phyloP scores from a whole-genome alignment of 345 rosid species.

The Populus ilicifolia region DNA sequence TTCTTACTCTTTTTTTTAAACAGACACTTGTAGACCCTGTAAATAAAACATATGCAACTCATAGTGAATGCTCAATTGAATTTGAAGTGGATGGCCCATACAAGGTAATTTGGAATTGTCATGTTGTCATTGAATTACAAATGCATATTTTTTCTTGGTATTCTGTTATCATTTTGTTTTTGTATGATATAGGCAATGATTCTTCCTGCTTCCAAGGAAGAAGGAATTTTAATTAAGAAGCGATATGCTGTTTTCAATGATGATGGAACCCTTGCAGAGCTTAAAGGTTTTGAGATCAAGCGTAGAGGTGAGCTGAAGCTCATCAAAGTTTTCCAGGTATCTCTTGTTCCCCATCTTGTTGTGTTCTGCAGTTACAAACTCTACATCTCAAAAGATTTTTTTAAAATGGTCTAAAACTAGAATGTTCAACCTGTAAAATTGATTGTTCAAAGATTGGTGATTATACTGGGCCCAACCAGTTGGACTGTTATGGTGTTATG shows the following conservation, averaged over 20 bases:
- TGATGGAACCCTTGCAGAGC: constrained; percentile 97
- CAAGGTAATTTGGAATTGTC: constrained; percentile 53
- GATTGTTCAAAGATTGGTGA: neutral
- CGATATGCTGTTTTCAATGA: constrained; percentile 97
- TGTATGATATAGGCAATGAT: constrained; percentile 76
- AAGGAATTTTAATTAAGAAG: constrained; percentile 90
- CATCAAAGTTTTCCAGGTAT: constrained; percentile 96
- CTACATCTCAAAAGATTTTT: neutral
- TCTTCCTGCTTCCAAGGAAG: constrained; percentile 98
- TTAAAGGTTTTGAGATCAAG: constrained; percentile 98
- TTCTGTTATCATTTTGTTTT: constrained; percentile 13
- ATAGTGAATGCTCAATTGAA: constrained; percentile 96
- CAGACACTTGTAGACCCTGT: constrained; percentile 82
- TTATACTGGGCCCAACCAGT: neutral
- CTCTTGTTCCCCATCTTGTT: neutral
- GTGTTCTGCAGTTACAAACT: neutral
- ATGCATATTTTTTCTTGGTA: constrained; percentile 7
- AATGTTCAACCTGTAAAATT: neutral
- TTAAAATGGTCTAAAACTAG: neutral
- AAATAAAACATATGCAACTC: constrained; percentile 66
- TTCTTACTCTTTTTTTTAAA: constrained; percentile 23
- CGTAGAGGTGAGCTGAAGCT: constrained; percentile 99
- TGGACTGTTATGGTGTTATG: neutral
- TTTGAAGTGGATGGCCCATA: constrained; percentile 99
- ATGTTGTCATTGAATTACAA: constrained; percentile 4